Conservation (phyloP, 2,329 filamentous ascomycete species). For the Fusarium torreyae region DNA sequence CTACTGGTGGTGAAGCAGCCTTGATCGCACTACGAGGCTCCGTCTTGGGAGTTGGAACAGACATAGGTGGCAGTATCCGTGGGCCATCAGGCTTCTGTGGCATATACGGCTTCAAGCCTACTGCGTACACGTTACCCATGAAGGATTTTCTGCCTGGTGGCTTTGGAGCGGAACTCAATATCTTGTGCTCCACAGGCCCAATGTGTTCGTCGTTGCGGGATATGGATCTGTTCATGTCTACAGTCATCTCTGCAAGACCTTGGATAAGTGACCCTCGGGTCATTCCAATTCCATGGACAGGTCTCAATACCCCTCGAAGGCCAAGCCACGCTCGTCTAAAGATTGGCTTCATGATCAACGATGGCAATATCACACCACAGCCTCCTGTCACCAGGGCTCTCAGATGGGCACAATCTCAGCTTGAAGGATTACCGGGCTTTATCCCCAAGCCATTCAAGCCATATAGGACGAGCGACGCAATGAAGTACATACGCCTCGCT, state of each 20-base stretch:
- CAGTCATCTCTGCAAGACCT: constrained; percentile 45
- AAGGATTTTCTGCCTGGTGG: constrained; percentile 46
- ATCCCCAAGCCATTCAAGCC: constrained; percentile 33
- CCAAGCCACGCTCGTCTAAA: constrained; percentile 45
- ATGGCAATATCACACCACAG: constrained; percentile 57
- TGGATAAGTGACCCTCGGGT: constrained; percentile 52
- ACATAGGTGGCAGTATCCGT: constrained; percentile 57
- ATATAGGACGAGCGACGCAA: constrained; percentile 21
- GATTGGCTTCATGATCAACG: constrained; percentile 60
- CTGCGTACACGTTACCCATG: constrained; percentile 47
- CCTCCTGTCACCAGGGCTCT: constrained; percentile 57
- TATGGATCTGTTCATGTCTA: constrained; percentile 54
- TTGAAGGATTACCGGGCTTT: not conserved
- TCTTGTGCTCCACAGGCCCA: constrained; percentile 54
- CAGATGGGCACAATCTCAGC: constrained; percentile 52
- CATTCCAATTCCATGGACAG: constrained; percentile 53
- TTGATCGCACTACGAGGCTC: constrained; percentile 58
- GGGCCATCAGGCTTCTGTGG: constrained; percentile 52
- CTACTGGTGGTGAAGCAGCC: constrained; percentile 69
- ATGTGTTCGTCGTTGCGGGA: constrained; percentile 54
- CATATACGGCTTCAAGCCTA: constrained; percentile 46
- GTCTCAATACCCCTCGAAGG: not conserved
- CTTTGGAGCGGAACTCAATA: constrained; percentile 52
- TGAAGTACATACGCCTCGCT: constrained; percentile 25
- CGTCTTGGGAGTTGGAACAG: constrained; percentile 56